Percentiles rank a stretch among this genome's conserved stretches.
Conservation (phyloP, 164 flowering plant genomes). For the Euptelea pleiosperma region DNA sequence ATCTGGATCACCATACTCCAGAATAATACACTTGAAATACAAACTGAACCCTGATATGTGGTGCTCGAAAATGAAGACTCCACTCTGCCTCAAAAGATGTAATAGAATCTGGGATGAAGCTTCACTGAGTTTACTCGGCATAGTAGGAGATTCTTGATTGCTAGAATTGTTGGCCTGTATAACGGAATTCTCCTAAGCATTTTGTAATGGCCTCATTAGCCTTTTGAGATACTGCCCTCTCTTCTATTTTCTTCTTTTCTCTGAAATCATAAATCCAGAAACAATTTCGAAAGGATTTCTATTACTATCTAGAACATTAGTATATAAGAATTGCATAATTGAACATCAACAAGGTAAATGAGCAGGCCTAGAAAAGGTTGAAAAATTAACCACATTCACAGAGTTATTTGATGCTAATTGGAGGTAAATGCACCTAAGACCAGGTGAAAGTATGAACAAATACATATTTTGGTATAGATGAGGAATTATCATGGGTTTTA, state of each 20-base stretch:
- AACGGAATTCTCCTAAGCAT: conserved; percentile 43
- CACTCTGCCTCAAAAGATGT: not conserved
- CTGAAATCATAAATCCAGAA: conserved; percentile 47
- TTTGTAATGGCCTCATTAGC: conserved; percentile 67
- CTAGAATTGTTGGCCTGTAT: conserved; percentile 17
- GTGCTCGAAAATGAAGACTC: conserved; percentile 2
- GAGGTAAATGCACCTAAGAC: too few species aligned
- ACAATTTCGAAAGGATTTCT: not conserved
- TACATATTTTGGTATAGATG: too few species aligned
- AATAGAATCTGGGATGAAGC: not conserved
- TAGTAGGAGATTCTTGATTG: not conserved
- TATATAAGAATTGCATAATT: too few species aligned
- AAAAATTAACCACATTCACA: too few species aligned
- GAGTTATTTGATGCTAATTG: too few species aligned
- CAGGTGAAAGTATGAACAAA: too few species aligned
- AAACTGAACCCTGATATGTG: conserved; percentile 3
- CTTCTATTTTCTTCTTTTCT: conserved; percentile 84
- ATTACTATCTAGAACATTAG: too few species aligned
- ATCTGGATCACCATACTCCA: conserved; percentile 12
- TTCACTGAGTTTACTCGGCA: not conserved
- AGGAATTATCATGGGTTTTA: too few species aligned
- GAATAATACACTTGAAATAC: conserved; percentile 5
- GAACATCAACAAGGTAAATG: too few species aligned
- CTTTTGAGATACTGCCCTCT: conserved; percentile 62
- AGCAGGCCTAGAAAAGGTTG: too few species aligned